These are phyloP conservation scores for Chaetoceros tenuissimus DNA, from an alignment of 108 stramenopile species.

Conservation along the genomic window DNA sequence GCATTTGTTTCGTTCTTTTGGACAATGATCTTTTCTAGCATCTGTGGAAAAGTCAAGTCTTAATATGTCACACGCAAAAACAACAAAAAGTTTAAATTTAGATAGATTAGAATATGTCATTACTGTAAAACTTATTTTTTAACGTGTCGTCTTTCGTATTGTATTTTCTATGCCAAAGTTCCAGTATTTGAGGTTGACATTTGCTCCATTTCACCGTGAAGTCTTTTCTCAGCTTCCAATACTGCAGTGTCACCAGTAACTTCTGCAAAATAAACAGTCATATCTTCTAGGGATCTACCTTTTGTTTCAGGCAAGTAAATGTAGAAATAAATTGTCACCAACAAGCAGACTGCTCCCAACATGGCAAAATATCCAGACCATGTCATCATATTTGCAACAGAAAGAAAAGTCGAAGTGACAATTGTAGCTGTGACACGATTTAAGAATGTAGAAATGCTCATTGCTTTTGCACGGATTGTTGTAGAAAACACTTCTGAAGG, in stretches of 20 bases:
- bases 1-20: too few species aligned
- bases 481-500: slow-evolving; percentile 80
- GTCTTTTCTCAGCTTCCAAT: slow-evolving; percentile 53
- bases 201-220: background rate
- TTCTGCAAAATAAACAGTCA: slow-evolving; percentile 81
- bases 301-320: slow-evolving; percentile 77
- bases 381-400: slow-evolving; percentile 49
- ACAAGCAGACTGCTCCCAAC: slow-evolving; percentile 37
- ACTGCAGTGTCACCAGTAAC: slow-evolving; percentile 60
- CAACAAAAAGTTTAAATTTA: too few species aligned
- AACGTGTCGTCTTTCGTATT: too few species aligned
- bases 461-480: slow-evolving; percentile 79
- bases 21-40: too few species aligned
- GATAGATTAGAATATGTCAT: too few species aligned
- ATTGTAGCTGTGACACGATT: slow-evolving; percentile 73
- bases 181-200: too few species aligned
- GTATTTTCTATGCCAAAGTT: too few species aligned
- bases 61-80: too few species aligned
- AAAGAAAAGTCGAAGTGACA: slow-evolving; percentile 48
- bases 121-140: too few species aligned
- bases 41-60: too few species aligned
- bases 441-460: slow-evolving; percentile 71
- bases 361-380: slow-evolving; percentile 68
- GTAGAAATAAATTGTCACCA: slow-evolving; percentile 52
- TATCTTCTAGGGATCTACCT: slow-evolving; percentile 71